Conservation (phyloP, 805 yeast species). For the Ogataea trehaloabstinens region DNA sequence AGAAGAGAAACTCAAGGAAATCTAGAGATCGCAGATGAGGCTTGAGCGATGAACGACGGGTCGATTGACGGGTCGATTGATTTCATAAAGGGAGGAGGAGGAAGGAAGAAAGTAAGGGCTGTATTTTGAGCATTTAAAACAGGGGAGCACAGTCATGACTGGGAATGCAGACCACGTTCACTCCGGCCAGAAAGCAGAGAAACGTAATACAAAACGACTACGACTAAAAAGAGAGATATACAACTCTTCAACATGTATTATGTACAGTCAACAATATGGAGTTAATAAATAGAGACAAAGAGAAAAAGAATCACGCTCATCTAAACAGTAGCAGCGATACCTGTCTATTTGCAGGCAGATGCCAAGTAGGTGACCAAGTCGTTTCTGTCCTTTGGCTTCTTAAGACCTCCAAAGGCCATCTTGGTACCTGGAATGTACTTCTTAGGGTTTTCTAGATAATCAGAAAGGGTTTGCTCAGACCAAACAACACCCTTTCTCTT, state of each 20-base stretch:
- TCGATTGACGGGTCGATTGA: too few species aligned
- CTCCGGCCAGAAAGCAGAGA: too few species aligned
- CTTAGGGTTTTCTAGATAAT: slow-evolving; percentile 99
- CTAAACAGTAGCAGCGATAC: neutral
- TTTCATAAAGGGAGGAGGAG: too few species aligned
- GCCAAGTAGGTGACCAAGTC: slow-evolving; percentile 87
- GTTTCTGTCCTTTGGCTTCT: slow-evolving; percentile 98
- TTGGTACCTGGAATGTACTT: slow-evolving; percentile 99
- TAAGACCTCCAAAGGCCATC: slow-evolving; percentile 99
- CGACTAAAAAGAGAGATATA: too few species aligned
- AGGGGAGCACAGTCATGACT: too few species aligned
- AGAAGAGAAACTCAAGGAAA: too few species aligned
- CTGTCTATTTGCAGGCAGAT: slow-evolving; percentile 46
- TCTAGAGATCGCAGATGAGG: slow-evolving; percentile 3
- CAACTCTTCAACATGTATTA: too few species aligned
- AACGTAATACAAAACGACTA: too few species aligned
- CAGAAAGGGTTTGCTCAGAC: slow-evolving; percentile 85
- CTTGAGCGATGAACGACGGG: too few species aligned
- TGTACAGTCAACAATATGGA: neutral
- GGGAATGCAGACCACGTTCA: too few species aligned
- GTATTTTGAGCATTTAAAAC: too few species aligned
- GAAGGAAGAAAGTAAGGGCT: too few species aligned
- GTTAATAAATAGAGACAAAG: slow-evolving; percentile 2
- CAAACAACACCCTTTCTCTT: slow-evolving; percentile 90
- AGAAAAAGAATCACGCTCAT: neutral